Evolutionary conservation across 2,329 filamentous ascomycete species (phyloP).

Genomic region (Diaporthe helianthi): DNA sequence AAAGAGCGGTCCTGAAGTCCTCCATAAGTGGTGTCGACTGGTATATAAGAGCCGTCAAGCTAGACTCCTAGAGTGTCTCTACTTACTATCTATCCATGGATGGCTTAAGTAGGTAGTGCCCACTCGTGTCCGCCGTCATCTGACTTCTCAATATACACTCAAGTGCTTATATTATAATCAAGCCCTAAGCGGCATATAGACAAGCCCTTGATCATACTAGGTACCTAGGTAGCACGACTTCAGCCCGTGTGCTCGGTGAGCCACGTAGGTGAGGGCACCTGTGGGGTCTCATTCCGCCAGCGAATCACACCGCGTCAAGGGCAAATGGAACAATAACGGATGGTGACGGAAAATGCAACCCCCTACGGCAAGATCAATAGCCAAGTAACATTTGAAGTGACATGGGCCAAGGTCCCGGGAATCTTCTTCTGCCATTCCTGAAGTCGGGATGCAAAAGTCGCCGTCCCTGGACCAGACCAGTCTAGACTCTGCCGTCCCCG

Average conservation of each 20-base stretch:
- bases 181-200: not conserved
- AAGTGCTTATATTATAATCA: too few relatives aligned
- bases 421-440: not conserved
- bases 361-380: not conserved
- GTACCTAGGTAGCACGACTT: not conserved
- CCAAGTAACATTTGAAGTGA: constrained; percentile 11
- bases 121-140: not conserved
- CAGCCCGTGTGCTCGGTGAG: not conserved
- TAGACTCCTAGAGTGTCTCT: too few relatives aligned
- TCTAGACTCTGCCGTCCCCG: constrained; percentile 9
- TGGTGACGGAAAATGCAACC: constrained; percentile 4
- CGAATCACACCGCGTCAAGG: not conserved
- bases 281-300: not conserved
- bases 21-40: not conserved
- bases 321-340: constrained; percentile 2
- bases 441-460: not conserved
- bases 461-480: not conserved
- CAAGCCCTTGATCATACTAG: not conserved
- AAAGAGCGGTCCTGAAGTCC: not conserved
- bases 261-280: not conserved
- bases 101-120: not conserved
- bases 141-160: not conserved
- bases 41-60: not conserved
- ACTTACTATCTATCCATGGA: too few relatives aligned
- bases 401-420: constrained; percentile 17